Base-by-base conservation (phyloP, 2,329 filamentous ascomycete genomes). In the Scorias spongiosa region DNA sequence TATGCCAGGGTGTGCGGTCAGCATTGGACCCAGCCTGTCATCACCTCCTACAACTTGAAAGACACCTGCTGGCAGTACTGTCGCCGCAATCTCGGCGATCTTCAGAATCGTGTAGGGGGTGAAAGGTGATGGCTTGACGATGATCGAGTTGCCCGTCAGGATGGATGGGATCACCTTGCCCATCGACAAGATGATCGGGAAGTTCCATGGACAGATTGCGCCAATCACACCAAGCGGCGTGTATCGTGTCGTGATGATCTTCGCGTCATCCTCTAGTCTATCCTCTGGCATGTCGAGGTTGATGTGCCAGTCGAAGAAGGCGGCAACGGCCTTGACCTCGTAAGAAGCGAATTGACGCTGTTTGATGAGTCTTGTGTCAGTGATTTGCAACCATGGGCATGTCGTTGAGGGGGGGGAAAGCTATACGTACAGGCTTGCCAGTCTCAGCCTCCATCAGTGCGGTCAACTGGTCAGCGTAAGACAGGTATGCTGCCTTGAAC, bases 41-140 rank as follows among this genome's bases (percentile, higher is more conserved):
- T 74, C 74, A 6, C 77, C 78, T 42, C 72, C 72, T 2, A 81
- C 58, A 0, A 66, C 71, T 52, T 80, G 76, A 1, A 81, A 55
- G n/a, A 81, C 74, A 34, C 78, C 78, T 0, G 74, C 69, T 2
- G 75, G 75, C 59, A 80, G 75, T 59, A 78, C 64, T 17, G 68
- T 56, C 45, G 72, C 66, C 0, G 67, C 74, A 2, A 81, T 56
- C 57, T 81, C 75, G 10, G 66, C 70, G n/a, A 78, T 54, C 58
- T 81, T 81, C 34, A 82, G 62, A 3, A 64, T 63, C 2, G 66
- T 68, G 57, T 77, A 78, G 5, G 75, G 74, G 0, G 75, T 75
- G 55, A 71, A 76, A 0, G 71, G 71, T 18, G 54, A 47, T 56
- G 67, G 58, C 56, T 62, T 59, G 47, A 59, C 48, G 44, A 62